Evolutionary conservation across 306 rosid genomes (phyloP).

Genomic region (Clitoria ternatea): DNA sequence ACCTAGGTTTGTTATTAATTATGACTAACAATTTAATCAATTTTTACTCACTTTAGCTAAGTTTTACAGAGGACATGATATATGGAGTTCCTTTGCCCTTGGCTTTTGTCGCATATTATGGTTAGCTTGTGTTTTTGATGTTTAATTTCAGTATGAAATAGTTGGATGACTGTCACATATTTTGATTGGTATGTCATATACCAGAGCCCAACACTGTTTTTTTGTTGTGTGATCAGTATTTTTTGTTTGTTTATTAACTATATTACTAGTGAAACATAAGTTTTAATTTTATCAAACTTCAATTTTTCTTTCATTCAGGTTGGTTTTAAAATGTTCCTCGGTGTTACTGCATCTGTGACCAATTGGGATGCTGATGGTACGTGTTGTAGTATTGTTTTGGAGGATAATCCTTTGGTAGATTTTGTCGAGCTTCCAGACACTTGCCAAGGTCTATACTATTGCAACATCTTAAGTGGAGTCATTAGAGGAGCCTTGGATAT

Average conservation of each 20-base stretch:
- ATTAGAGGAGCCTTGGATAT: constrained; percentile 95
- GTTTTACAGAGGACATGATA: constrained; percentile 1
- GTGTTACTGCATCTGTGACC: constrained; percentile 88
- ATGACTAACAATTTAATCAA: neutral
- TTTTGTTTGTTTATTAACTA: neutral
- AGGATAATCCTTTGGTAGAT: constrained; percentile 96
- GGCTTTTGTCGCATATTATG: neutral
- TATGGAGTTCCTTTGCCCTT: neutral
- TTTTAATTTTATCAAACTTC: neutral
- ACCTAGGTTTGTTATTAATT: neutral
- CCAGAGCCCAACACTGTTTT: neutral
- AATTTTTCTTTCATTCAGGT: constrained; percentile 47
- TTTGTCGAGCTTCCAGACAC: constrained; percentile 97
- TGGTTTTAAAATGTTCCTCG: constrained; percentile 94
- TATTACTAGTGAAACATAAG: neutral
- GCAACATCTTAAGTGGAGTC: constrained; percentile 93
- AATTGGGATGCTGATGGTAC: constrained; percentile 97
- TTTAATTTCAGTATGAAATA: neutral
- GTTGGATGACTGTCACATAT: constrained; percentile 8
- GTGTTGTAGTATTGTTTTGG: constrained; percentile 86
- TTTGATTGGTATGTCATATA: constrained; percentile 11
- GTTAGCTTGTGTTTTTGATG: constrained; percentile 6
- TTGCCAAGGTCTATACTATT: constrained; percentile 91
- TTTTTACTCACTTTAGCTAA: neutral
- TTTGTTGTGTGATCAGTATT: constrained; percentile 7